Base-by-base conservation (phyloP, 305 asterid species). In the Solanum hybrid region DNA sequence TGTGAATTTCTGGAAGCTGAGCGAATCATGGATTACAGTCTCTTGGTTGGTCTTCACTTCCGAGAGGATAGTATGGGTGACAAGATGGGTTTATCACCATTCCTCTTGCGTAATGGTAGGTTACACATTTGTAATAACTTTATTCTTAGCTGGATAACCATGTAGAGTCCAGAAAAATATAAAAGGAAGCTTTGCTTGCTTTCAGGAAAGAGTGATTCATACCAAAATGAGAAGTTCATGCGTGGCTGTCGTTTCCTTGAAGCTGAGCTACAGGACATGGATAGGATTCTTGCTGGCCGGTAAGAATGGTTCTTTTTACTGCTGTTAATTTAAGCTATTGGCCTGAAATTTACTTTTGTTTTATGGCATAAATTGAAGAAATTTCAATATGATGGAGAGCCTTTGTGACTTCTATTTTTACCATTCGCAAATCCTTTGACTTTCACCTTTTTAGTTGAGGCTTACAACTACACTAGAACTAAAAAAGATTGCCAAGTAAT, bases 241-340 rank as follows among this genome's bases (percentile, higher is more conserved):
- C 98, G 99, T 29, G 97, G 98, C 72, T 94, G 96, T 91, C 98
- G 99, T 75, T 98, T 98, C 89, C 98, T 98, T 10, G 99, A 98
- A 93, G 99, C 99, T 7, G 99, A 98, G 91, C 93, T 98, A 75
- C 99, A 98, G 91, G 98, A 98, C 90, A 96, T 93, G 98, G 99
- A 98, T 91, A 95, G 98, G 42, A 84, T 98, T 89, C 91, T 90
- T 87, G 94, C 98, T 86, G 99, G 99, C 90, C 92, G 95, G 99
- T 97, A 93, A 76, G 90, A 56, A 51, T 17, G 10, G 7, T 16
- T 13, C n/a, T 51, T 51, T 69, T 56, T 69, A 64, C 88, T 89
- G 87, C 87, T 84, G 75, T 84, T 51, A 31, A 9, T 82, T 76
- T 42, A 17, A 14, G 36, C 87, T 29, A 5, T 82, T 27, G 4